A percentile compares a stretch with the other conserved stretches of the same genome.
phyloP scores from a whole-genome alignment of 2,329 filamentous ascomycete genomes.

The Diplocarpon mali region DNA sequence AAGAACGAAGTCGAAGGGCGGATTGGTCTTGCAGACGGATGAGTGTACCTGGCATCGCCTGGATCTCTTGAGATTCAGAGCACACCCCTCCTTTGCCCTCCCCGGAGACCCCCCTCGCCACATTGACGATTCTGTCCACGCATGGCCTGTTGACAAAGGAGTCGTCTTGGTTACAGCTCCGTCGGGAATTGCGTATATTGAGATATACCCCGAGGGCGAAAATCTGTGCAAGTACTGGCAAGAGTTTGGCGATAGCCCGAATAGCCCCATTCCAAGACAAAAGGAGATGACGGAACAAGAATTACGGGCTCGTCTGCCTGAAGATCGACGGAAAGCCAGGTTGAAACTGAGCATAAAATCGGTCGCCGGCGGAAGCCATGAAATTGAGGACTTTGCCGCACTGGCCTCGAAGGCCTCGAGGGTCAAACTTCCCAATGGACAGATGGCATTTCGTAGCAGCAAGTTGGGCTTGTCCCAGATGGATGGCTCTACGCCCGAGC shows the following conservation, averaged over 20 bases:
- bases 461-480: conserved; percentile 63
- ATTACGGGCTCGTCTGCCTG: conserved; percentile 59
- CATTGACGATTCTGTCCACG: conserved; percentile 68
- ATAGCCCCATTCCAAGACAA: conserved; percentile 55
- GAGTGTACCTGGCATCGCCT: conserved; percentile 89
- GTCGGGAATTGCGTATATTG: conserved; percentile 75
- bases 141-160: conserved; percentile 72
- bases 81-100: conserved; percentile 80
- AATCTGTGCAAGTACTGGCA: conserved; percentile 71
- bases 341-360: conserved; percentile 67
- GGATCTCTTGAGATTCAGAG: conserved; percentile 78
- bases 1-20: conserved; percentile 73
- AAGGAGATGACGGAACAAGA: conserved; percentile 65
- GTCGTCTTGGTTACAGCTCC: conserved; percentile 67
- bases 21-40: conserved; percentile 61
- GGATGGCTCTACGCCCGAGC: conserved; percentile 56
- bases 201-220: conserved; percentile 72
- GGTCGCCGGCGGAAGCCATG: conserved; percentile 59
- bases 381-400: conserved; percentile 64
- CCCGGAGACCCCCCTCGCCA: conserved; percentile 58
- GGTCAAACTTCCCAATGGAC: conserved; percentile 64
- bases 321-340: conserved; percentile 58
- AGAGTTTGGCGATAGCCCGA: conserved; percentile 59
- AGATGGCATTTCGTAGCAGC: conserved; percentile 64
- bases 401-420: conserved; percentile 60